Conservation (phyloP, 2,329 filamentous ascomycete genomes). For the Paradendryphiella salina region DNA sequence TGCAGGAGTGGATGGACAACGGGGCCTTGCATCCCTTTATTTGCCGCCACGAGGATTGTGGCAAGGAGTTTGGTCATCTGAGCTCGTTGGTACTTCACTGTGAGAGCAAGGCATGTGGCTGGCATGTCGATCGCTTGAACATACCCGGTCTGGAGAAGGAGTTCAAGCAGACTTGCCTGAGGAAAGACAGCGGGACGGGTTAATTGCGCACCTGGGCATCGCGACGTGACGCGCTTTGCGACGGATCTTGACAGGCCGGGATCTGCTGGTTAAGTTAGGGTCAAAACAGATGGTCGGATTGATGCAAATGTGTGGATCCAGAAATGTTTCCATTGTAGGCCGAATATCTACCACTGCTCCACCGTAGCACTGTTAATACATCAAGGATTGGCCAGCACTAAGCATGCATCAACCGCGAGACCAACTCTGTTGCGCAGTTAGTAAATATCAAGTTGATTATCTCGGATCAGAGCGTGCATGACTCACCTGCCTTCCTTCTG, state of each 20-base stretch:
- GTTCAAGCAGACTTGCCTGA: constrained; percentile 16
- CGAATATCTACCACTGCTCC: background rate
- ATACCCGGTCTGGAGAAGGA: constrained; percentile 29
- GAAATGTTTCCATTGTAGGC: background rate
- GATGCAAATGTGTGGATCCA: background rate
- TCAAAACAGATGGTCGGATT: too few relatives aligned
- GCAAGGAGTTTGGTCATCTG: constrained; percentile 31
- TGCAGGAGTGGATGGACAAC: constrained; percentile 29
- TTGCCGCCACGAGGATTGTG: constrained; percentile 32
- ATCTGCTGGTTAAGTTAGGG: too few relatives aligned
- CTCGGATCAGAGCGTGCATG: background rate
- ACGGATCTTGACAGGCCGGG: too few relatives aligned
- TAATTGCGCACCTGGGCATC: background rate
- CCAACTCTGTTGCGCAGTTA: constrained; percentile 12
- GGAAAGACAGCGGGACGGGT: constrained; percentile 6
- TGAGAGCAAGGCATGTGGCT: constrained; percentile 34
- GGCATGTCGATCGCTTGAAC: constrained; percentile 32
- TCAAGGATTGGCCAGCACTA: constrained; percentile 21
- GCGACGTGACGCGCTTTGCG: too few relatives aligned
- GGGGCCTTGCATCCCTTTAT: constrained; percentile 37
- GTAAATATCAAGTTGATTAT: background rate
- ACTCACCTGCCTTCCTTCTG: constrained; percentile 91
- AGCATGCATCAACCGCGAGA: constrained; percentile 20
- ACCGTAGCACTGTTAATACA: background rate
- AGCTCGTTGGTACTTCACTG: constrained; percentile 36